A percentile compares a stretch with the other conserved stretches of the same genome.
These are phyloP conservation scores for Achaetomiella virescens DNA, from an alignment of 495 filamentous ascomycete species.

Conservation along the genomic window DNA sequence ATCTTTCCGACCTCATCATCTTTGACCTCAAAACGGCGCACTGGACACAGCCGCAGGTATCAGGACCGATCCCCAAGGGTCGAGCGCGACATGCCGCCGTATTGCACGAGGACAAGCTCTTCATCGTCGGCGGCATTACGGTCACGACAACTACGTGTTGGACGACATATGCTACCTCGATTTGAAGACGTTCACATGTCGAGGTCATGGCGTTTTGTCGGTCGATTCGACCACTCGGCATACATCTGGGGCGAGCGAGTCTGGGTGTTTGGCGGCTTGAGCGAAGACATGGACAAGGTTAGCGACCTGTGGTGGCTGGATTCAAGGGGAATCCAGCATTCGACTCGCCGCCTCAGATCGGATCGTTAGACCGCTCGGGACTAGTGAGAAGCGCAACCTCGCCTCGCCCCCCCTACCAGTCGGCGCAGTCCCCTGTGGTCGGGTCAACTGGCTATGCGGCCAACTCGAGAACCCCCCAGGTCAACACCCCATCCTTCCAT, in stretches of 20 bases:
- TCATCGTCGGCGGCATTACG: slow-evolving; percentile 84
- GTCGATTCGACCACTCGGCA: slow-evolving; percentile 87
- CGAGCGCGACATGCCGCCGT: slow-evolving; percentile 89
- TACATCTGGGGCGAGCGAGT: slow-evolving; percentile 83
- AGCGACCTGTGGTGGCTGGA: slow-evolving; percentile 97
- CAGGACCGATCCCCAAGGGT: slow-evolving; percentile 76
- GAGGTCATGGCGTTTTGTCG: slow-evolving; percentile 87
- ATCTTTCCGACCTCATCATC: slow-evolving; percentile 91
- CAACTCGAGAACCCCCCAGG: slow-evolving; percentile 82
- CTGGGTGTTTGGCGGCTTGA: slow-evolving; percentile 95
- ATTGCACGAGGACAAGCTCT: slow-evolving; percentile 92
- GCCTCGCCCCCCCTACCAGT: slow-evolving; percentile 38
- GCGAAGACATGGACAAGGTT: slow-evolving; percentile 90
- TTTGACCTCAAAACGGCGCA: slow-evolving; percentile 89
- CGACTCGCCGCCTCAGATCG: slow-evolving; percentile 64
- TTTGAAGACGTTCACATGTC: slow-evolving; percentile 97
- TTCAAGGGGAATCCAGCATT: slow-evolving; percentile 82
- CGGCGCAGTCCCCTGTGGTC: slow-evolving; percentile 35
- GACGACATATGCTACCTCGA: slow-evolving; percentile 96
- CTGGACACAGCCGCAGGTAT: slow-evolving; percentile 86
- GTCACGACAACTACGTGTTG: slow-evolving; percentile 77
- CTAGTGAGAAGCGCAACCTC: slow-evolving; percentile 33
- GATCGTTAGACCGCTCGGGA: slow-evolving; percentile 48
- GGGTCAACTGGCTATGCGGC: slow-evolving; percentile 74
- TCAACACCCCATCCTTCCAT: slow-evolving; percentile 62